Conservation (phyloP, 305 asterid genomes). For the Coffea humblotiana region DNA sequence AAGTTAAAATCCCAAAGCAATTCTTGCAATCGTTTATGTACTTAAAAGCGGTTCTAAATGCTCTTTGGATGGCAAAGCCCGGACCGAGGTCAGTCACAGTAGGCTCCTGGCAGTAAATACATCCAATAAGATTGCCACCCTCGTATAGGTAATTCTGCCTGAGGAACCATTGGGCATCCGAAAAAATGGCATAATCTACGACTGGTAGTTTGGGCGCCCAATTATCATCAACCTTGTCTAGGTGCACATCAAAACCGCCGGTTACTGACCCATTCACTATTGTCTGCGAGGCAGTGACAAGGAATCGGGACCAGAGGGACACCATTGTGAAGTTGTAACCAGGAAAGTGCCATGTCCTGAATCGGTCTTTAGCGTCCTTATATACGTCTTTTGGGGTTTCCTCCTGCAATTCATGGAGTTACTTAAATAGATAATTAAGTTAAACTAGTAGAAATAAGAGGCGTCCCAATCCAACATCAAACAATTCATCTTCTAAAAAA, state of each 20-base stretch:
- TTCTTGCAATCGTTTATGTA: constrained; percentile 42
- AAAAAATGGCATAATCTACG: constrained; percentile 55
- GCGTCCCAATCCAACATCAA: too few species aligned
- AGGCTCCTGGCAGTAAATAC: constrained; percentile 50
- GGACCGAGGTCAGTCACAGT: constrained; percentile 44
- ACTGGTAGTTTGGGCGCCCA: constrained; percentile 56
- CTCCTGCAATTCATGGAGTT: constrained; percentile 37
- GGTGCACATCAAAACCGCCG: constrained; percentile 54
- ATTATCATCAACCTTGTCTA: constrained; percentile 46
- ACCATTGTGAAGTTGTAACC: constrained; percentile 50
- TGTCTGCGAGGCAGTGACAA: constrained; percentile 46
- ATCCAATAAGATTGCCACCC: constrained; percentile 47
- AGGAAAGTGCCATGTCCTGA: constrained; percentile 49
- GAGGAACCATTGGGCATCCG: constrained; percentile 65
- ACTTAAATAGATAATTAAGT: neutral
- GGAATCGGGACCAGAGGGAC: constrained; percentile 60
- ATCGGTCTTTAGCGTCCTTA: constrained; percentile 39
- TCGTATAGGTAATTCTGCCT: constrained; percentile 56
- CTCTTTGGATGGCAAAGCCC: constrained; percentile 41
- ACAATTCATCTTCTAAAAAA: too few species aligned
- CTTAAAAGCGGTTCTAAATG: constrained; percentile 50
- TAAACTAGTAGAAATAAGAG: too few species aligned
- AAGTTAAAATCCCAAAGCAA: constrained; percentile 32
- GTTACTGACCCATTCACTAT: constrained; percentile 52
- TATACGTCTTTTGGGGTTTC: constrained; percentile 42